Percentiles rank a stretch among this genome's conserved stretches.
Conservation (phyloP, 2,329 filamentous ascomycete genomes). For the Neonectria hederae region DNA sequence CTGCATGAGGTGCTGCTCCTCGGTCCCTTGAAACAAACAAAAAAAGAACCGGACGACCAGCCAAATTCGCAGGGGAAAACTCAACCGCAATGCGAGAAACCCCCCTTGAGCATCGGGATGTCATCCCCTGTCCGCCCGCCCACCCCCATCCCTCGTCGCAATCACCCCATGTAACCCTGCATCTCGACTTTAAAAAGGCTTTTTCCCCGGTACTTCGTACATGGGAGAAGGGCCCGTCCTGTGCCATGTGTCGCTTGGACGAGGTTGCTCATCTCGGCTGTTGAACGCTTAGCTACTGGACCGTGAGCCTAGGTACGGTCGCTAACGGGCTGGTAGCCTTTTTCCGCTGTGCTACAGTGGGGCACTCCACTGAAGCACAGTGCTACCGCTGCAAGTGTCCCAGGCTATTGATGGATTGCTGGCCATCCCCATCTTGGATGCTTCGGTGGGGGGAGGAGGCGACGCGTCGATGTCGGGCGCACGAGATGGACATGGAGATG, state of each 20-base stretch:
- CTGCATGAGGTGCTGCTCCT: not conserved
- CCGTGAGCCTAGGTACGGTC: constrained; percentile 5
- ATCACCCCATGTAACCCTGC: constrained; percentile 24
- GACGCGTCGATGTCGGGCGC: constrained; percentile 14
- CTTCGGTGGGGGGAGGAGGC: constrained; percentile 5
- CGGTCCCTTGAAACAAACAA: constrained; percentile 6
- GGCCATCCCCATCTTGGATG: not conserved
- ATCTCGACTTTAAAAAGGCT: constrained; percentile 12
- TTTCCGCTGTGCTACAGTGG: not conserved
- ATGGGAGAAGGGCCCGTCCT: not conserved
- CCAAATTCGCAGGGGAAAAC: not conserved
- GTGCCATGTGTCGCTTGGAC: not conserved
- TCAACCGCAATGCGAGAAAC: not conserved
- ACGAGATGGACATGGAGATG: not conserved
- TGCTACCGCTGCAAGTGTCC: not conserved
- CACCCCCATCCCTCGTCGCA: constrained; percentile 2
- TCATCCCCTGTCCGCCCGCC: not conserved
- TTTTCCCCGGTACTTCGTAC: constrained; percentile 3
- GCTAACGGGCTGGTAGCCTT: constrained; percentile 7
- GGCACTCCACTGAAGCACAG: not conserved
- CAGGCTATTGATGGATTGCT: constrained; percentile 1
- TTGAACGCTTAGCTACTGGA: constrained; percentile 32
- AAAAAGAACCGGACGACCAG: not conserved
- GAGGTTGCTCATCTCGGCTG: constrained; percentile 37
- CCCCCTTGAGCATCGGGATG: constrained; percentile 10